Percentiles rank a stretch among this genome's conserved stretches.
Evolutionary conservation across 352 stramenopile species (phyloP).

Genomic region (Globisporangium barbulae): DNA sequence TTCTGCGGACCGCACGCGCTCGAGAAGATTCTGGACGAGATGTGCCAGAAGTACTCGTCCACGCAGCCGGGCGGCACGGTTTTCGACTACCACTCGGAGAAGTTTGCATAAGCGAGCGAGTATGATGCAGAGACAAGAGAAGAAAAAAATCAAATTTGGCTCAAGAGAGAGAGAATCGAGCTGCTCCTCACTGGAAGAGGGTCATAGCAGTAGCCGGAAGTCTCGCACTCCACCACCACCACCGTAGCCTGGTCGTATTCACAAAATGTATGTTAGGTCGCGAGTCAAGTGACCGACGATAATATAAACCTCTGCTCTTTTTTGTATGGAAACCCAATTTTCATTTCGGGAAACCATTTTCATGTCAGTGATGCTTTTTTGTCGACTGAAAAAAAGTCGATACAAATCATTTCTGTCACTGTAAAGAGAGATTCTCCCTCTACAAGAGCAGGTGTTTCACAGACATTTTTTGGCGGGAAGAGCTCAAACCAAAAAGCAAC

Average conservation of each 20-base stretch:
- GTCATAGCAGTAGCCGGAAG: constrained; percentile 1
- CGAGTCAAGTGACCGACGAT: constrained; percentile 1
- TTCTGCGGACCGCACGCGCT: constrained; percentile 80
- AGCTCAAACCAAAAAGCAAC: neutral
- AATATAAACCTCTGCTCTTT: constrained; percentile 7
- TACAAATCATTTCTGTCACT: neutral
- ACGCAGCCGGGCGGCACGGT: constrained; percentile 44
- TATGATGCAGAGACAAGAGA: neutral
- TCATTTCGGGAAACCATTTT: neutral
- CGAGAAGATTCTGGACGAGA: constrained; percentile 70
- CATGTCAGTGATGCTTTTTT: neutral
- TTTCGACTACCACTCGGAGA: constrained; percentile 86
- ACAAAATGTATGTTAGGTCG: constrained; percentile 6
- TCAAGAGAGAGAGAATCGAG: constrained; percentile 5
- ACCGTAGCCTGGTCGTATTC: constrained; percentile 13
- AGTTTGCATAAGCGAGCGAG: constrained; percentile 48
- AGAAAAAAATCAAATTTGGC: constrained; percentile 5
- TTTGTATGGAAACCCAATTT: neutral
- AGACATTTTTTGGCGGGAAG: constrained; percentile 13
- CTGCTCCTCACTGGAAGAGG: neutral
- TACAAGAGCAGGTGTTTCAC: constrained; percentile 1
- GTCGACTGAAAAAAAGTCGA: neutral
- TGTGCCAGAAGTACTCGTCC: constrained; percentile 69
- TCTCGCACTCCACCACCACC: neutral
- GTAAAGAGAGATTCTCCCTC: constrained; percentile 8